Evolutionary conservation across 2,329 filamentous ascomycete genomes (phyloP), one percentile per base, ranked within the genome.

Genomic region (Ophiocordyceps polyrhachis-furcata): DNA sequence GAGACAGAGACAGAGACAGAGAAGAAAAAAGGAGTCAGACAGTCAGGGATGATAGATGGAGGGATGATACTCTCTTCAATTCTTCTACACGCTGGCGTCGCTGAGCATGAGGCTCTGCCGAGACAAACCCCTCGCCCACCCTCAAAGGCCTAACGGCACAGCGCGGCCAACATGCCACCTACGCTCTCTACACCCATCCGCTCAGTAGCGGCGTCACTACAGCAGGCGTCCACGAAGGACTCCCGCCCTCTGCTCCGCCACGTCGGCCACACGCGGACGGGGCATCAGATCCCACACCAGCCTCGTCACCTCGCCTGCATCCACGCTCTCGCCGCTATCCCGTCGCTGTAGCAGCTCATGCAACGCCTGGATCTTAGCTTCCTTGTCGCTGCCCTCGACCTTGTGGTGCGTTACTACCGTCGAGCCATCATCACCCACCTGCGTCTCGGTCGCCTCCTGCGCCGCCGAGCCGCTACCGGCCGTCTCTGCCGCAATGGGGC

Each of bases 401-500:
- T 32, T 6, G 7, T 32, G 13, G 13, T 32, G 9, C 31, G 13
- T 15, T 3, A 15, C 12, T 5, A 32, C 13, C 31, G 31, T 19
- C 7, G n/a, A n/a, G 11, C 17, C 35, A 4, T 5, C n/a, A 8
- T 5, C n/a, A 9, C 9, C 35, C 35, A 3, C 11, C 6, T 17
- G 35, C n/a, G 35, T 38, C n/a, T 9, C 35, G 17, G 35, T 12
- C 17, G 17, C 31, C 31, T n/a, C 15, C 11, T n/a, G 8, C 31
- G 31, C 15, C 31, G 31, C 9, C 35, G 35, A 19, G n/a, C 35
- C 25, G 19, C 9, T 41, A 20, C 38, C 20, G 38, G 20, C 15
- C 6, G 11, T 35, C n/a, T 41, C 35, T 28, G 43, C 41, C 43
- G 25, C 47, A 45, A 46, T 47, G 51, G 51, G 46, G 50, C 51